Base-by-base conservation (phyloP, 331 rosid species). In the Pyrus hybrid region DNA sequence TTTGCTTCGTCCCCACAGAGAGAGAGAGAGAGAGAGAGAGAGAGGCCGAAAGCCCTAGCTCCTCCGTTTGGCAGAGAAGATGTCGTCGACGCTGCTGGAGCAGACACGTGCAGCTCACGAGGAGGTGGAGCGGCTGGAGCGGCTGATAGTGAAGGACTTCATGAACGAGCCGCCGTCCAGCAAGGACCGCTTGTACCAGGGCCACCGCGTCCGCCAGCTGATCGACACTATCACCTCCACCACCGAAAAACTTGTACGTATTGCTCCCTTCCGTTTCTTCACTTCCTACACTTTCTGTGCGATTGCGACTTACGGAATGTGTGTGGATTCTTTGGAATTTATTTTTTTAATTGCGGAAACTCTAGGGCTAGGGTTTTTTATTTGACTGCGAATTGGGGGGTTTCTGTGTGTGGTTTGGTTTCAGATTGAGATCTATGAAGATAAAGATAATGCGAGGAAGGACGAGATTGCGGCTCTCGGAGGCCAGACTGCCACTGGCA, bases 391-490 rank as follows among this genome's bases (percentile, higher is more conserved):
- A 66, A 20, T 32, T 23, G 58, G 64, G 61, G 5, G 32, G 49
- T 60, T 20, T 41, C 47, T 41, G 10, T 62, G 35, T 70, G 21
- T 74, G 49, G n/a, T 41, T n/a, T 61, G 8, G 1, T 65, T 80
- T 77, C 83, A 90, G 98, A 80, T 87, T 85, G 96, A 89, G 79
- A 85, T 87, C 65, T 92, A 94, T 32, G 97, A 88, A 56, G 99
- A 94, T 68, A 86, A 83, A 47, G 99, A 92, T 77, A 83, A 18
- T 84, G 96, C 97, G 2, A 87, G 99, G 87, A 92, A 88, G 86
- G 99, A 92, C 78, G 99, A 94, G 86, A 90, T 94, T 87, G 96
- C 95, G n/a, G 96, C 97, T 41, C 86, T 94, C 12, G 99, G 99
- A 56, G 99, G 97, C 20, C 99, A 92, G 85, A 94, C 97, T 43